Conservation (phyloP, 768 basidiomycete genomes). For the Tephrocybe sp. region DNA sequence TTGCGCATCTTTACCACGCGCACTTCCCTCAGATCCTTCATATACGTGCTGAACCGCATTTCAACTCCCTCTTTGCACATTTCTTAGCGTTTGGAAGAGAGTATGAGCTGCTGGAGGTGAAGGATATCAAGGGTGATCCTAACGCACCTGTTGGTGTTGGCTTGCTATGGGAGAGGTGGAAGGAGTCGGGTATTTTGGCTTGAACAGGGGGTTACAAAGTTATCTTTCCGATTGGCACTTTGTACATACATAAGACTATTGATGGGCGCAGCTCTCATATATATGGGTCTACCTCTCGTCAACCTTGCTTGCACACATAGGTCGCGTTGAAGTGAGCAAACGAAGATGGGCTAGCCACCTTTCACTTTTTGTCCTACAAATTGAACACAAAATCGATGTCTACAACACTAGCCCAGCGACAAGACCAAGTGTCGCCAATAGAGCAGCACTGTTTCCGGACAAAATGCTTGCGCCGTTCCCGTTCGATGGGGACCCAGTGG, state of each 20-base stretch:
- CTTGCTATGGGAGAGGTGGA: conserved; percentile 86
- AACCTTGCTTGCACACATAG: no score
- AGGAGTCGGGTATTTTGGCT: conserved; percentile 73
- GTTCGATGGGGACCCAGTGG: conserved; percentile 2
- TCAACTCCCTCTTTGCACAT: conserved; percentile 97
- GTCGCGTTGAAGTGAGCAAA: no score
- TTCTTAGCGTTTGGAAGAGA: conserved; percentile 95
- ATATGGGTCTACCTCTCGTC: no score
- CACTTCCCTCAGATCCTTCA: conserved; percentile 92
- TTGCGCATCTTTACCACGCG: conserved; percentile 95
- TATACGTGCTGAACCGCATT: conserved; percentile 90
- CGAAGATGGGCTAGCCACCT: conserved; percentile 13
- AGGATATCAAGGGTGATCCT: conserved; percentile 77
- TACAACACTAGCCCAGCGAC: conserved; percentile 22
- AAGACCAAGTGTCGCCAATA: conserved; percentile 18
- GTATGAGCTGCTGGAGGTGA: conserved; percentile 87
- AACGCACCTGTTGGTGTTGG: conserved; percentile 70
- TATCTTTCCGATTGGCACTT: background rate
- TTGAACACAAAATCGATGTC: conserved; percentile 2
- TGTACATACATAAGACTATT: no score
- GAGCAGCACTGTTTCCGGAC: conserved; percentile 14
- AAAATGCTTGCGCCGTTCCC: conserved; percentile 13
- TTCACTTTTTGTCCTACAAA: conserved; percentile 4
- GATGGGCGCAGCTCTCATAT: no score
- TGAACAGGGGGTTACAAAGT: background rate